Evolutionary conservation across 139 green algal genomes (phyloP).

Genomic region (Edaphochlamys debaryana): DNA sequence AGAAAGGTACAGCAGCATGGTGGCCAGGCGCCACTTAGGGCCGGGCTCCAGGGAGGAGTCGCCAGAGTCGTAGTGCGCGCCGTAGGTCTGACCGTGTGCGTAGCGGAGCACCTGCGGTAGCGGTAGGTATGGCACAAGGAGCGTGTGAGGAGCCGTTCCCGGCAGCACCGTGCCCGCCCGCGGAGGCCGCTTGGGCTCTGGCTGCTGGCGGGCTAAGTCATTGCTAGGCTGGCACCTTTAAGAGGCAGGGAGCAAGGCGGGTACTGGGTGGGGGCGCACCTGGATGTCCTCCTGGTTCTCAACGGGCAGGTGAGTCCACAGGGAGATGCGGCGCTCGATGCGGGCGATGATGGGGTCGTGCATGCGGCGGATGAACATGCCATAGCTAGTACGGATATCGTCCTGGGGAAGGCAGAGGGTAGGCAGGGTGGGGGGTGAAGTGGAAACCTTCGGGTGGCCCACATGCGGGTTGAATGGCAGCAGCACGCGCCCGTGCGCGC

Average conservation of each 20-base stretch:
- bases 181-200: too few species aligned
- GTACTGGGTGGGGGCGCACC: too few species aligned
- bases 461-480: too few species aligned
- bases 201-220: too few species aligned
- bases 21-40: slow-evolving; percentile 61
- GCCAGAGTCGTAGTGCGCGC: slow-evolving; percentile 62
- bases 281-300: slow-evolving; percentile 63
- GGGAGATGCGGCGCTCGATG: slow-evolving; percentile 58
- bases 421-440: too few species aligned
- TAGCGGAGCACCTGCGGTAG: slow-evolving; percentile 61
- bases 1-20: slow-evolving; percentile 79
- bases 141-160: too few species aligned
- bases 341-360: slow-evolving; percentile 51
- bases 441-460: too few species aligned
- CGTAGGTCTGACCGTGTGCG: slow-evolving; percentile 61
- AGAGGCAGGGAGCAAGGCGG: too few species aligned
- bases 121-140: background rate
- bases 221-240: too few species aligned
- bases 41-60: slow-evolving; percentile 47
- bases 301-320: slow-evolving; percentile 64
- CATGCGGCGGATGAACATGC: slow-evolving; percentile 53
- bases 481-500: too few species aligned
- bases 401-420: too few species aligned
- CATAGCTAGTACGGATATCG: slow-evolving; percentile 69
- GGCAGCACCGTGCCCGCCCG: too few species aligned